Base-by-base conservation (phyloP, 495 filamentous ascomycete genomes). In the Hypoxylon fragiforme region DNA sequence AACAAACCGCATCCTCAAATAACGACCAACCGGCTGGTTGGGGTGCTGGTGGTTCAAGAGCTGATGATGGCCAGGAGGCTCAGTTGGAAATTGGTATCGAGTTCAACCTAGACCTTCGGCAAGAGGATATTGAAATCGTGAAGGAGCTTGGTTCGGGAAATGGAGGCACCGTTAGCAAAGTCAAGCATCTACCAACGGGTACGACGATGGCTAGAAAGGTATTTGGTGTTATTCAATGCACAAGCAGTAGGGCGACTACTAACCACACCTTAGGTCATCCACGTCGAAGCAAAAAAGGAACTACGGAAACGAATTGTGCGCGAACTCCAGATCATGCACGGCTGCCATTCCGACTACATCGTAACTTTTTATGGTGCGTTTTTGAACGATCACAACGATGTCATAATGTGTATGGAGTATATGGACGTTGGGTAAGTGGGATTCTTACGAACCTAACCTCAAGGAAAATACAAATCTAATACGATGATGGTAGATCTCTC, bases 391-490 rank as follows among this genome's bases (percentile, higher is more conserved):
- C 87, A 86, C 37, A 88, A 94, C 57, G 94, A 97, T 73, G 95
- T 98, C 54, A 91, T 97, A 53, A 87, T 98, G 87, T 98, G 94
- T 69, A 98, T 98, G 94, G 94, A 98, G 69, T 97, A 98, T 65
- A 96, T 96, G 91, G 94, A 98, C 76, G 90, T 91, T 72, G 95
- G 95, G 94, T 98, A 81, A 69, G 85, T 73, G 13, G 11, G 32
- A 31, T 42, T 37, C n/a, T 30, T 30, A n/a, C 7, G 22, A 13
- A 19, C 14, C 15, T 20, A 20, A 19, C n/a, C n/a, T n/a, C n/a
- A 21, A 51, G 16, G 3, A 21, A 13, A 11, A n/a, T 26, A 1
- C 42, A 20, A 26, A 39, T 7, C 80, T 84, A 62, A 84, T 60
- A 2, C 21, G 18, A 34, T 22, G 19, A 44, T 51, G 14, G 53